Percentiles rank a stretch among this genome's conserved stretches.
Evolutionary conservation across 2,329 filamentous ascomycete genomes (phyloP).

Genomic region (Seiridium unicorne): DNA sequence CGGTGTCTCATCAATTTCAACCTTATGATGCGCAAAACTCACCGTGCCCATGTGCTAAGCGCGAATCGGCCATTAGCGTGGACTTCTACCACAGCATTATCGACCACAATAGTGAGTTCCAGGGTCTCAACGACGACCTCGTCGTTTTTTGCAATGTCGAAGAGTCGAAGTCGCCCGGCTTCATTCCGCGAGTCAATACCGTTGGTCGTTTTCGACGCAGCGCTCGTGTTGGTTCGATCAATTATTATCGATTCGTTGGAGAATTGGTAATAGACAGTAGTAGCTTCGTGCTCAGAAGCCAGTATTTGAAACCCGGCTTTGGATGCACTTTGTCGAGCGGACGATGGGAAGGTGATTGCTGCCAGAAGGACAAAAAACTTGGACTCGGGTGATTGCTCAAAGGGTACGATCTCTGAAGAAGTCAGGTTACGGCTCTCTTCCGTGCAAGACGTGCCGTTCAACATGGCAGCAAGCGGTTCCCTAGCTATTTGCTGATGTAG

Average conservation of each 20-base stretch:
- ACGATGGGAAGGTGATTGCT: slow-evolving; percentile 32
- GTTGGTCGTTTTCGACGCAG: slow-evolving; percentile 34
- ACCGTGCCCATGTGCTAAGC: slow-evolving; percentile 41
- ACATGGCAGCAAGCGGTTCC: slow-evolving; percentile 31
- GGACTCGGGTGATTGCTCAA: slow-evolving; percentile 18
- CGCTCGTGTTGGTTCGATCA: slow-evolving; percentile 38
- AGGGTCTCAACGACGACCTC: slow-evolving; percentile 32
- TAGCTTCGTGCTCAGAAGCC: slow-evolving; percentile 35
- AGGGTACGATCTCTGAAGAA: slow-evolving; percentile 12
- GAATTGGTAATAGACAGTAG: slow-evolving; percentile 42
- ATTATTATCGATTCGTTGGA: slow-evolving; percentile 40
- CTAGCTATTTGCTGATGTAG: slow-evolving; percentile 36
- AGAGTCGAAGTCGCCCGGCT: slow-evolving; percentile 35
- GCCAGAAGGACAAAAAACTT: slow-evolving; percentile 39
- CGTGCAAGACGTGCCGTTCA: slow-evolving; percentile 17
- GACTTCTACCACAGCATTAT: slow-evolving; percentile 35
- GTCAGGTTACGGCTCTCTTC: slow-evolving; percentile 21
- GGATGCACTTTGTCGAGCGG: slow-evolving; percentile 30
- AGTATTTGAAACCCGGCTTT: slow-evolving; percentile 40
- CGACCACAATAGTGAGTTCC: slow-evolving; percentile 38
- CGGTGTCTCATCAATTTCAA: slow-evolving; percentile 13
- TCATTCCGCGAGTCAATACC: slow-evolving; percentile 36
- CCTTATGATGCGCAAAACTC: slow-evolving; percentile 14
- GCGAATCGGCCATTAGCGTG: slow-evolving; percentile 40
- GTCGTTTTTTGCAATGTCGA: slow-evolving; percentile 31